Evolutionary conservation across 306 rosid species (phyloP).

Genomic region (Boehmeria nivea): DNA sequence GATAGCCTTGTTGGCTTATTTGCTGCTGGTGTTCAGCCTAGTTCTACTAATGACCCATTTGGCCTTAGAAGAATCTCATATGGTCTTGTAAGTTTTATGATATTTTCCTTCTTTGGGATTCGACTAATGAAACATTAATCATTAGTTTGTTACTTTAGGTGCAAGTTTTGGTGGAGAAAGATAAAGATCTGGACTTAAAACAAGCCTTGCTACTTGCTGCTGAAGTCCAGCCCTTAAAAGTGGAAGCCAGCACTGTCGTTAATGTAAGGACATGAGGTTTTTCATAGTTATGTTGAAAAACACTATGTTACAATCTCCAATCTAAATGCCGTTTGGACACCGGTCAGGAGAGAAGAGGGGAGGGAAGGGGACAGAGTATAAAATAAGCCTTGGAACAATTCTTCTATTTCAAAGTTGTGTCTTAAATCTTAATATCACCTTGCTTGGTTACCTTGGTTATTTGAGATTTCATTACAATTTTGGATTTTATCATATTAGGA

Average conservation of each 20-base stretch:
- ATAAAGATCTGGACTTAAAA: constrained; percentile 64
- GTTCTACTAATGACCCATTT: constrained; percentile 83
- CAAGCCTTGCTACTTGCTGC: constrained; percentile 80
- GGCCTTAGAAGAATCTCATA: constrained; percentile 89
- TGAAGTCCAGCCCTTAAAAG: constrained; percentile 58
- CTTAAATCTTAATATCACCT: too few relatives aligned
- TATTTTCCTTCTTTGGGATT: constrained; percentile 17
- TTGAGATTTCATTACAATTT: not conserved
- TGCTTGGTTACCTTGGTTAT: too few relatives aligned
- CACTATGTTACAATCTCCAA: too few relatives aligned
- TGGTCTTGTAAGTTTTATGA: constrained; percentile 72
- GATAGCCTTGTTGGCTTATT: constrained; percentile 93
- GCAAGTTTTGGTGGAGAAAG: constrained; percentile 78
- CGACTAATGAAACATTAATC: constrained; percentile 18
- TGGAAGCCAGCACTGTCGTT: constrained; percentile 42
- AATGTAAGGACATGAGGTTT: constrained; percentile 43
- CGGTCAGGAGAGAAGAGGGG: too few relatives aligned
- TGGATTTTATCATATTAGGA: not conserved
- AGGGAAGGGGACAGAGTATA: too few relatives aligned
- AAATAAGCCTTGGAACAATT: too few relatives aligned
- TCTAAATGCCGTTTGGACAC: not conserved
- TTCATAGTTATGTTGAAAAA: too few relatives aligned
- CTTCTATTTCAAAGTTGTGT: too few relatives aligned
- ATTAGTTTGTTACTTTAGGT: constrained; percentile 47
- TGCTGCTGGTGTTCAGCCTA: constrained; percentile 93